These are phyloP conservation scores for Myrica gale DNA, from an alignment of 306 rosid genomes.

Conservation along the genomic window DNA sequence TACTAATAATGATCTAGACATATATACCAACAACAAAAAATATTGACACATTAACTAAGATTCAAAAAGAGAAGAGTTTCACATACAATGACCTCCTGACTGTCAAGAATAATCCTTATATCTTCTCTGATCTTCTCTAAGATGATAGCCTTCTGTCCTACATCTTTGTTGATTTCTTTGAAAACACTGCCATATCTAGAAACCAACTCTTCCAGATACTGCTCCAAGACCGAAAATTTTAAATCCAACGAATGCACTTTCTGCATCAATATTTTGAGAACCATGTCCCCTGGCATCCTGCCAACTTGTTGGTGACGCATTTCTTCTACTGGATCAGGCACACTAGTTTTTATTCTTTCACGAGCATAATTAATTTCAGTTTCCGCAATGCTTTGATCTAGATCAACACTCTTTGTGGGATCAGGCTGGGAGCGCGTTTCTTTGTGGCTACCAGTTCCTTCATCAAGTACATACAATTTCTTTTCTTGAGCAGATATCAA, in stretches of 20 bases:
- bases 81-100: slow-evolving; percentile 65
- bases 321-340: slow-evolving; percentile 74
- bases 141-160: slow-evolving; percentile 49
- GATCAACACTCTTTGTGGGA: slow-evolving; percentile 45
- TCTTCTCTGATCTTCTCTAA: slow-evolving; percentile 66
- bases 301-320: slow-evolving; percentile 68
- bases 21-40: slow-evolving; percentile 1
- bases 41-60: neutral
- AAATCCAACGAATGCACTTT: slow-evolving; percentile 82
- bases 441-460: slow-evolving; percentile 51
- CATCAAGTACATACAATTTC: slow-evolving; percentile 37
- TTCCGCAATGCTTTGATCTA: slow-evolving; percentile 34
- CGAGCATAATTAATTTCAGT: slow-evolving; percentile 36
- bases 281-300: slow-evolving; percentile 97
- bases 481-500: slow-evolving; percentile 60
- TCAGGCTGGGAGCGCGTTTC: slow-evolving; percentile 36
- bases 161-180: slow-evolving; percentile 64
- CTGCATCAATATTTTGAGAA: slow-evolving; percentile 91
- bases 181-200: slow-evolving; percentile 71
- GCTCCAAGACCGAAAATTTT: slow-evolving; percentile 81
- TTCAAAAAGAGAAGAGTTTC: slow-evolving; percentile 23
- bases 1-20: neutral
- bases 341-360: slow-evolving; percentile 43
- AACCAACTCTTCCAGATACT: slow-evolving; percentile 72
- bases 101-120: slow-evolving; percentile 48